Base-by-base conservation (phyloP, 73 alveolate species). In the Paramecium bursaria region DNA sequence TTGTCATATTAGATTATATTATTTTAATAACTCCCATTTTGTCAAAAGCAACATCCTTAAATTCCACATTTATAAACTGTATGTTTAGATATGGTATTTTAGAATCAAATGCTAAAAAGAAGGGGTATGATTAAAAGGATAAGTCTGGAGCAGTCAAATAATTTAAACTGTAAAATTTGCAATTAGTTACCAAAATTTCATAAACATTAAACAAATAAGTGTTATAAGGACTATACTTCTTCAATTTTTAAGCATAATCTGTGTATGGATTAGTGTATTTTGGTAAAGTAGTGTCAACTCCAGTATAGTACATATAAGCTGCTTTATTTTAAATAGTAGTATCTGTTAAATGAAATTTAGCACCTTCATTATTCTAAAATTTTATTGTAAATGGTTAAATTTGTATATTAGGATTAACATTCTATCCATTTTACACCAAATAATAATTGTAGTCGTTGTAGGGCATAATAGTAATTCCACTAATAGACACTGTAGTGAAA, bases 21-120 rank as follows among this genome's bases (percentile, higher is more conserved):
- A 57, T 15, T 57, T 57, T 50, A 57, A 57, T 30, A 2, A 57
- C 10, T 57, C 51, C 76, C 33, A 30, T 30, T 14, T 29, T 57
- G 27, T 57, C 76, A 57, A 57, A 26, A 30, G 76, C 47, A 26
- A 57, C 33, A 57, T 57, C 76, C 11, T 27, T 30, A 57, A 57
- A 57, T 26, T 26, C 17, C 3, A 57, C 76, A 27, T 57, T 57
- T 27, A 30, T 42, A 30, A 57, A 57, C 33, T 7, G 13, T 30
- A 57, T 57, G 33, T 57, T 57, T 11, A 57, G 15, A 57, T 57
- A 57, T 0, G 47, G 49, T 13, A 57, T 0, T 27, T 7, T 27
- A 27, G 47, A 27, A 57, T 57, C 76, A 57, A 30, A 57, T 3
- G 19, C 5, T 57, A 57, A 7, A 57, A 48, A 48, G 33, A 57